phyloP scores from a whole-genome alignment of 768 basidiomycete genomes.

The Ramaria rubella region DNA sequence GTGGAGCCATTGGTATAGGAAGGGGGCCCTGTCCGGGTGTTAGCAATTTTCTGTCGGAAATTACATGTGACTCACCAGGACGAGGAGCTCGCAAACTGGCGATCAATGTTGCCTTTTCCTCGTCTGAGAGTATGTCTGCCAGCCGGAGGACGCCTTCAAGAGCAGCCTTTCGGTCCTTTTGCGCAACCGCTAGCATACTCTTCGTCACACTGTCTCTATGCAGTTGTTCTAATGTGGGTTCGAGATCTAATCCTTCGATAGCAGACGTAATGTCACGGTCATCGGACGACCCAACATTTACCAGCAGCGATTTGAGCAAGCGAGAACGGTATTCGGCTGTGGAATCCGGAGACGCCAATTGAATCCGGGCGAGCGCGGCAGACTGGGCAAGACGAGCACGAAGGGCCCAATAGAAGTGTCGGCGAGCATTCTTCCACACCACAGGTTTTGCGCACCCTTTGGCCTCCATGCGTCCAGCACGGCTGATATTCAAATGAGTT shows the following conservation, averaged over 20 bases:
- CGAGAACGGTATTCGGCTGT: conserved; percentile 59
- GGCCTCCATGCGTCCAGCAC: conserved; percentile 93
- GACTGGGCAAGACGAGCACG: conserved; percentile 76
- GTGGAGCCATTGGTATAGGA: conserved; percentile 5
- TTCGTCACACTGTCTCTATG: conserved; percentile 63
- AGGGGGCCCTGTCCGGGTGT: conserved; percentile 5
- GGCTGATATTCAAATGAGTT: conserved; percentile 39
- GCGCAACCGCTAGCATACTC: conserved; percentile 57
- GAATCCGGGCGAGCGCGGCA: conserved; percentile 53
- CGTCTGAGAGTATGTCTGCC: conserved; percentile 64
- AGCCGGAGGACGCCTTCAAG: conserved; percentile 68
- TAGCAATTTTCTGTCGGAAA: not conserved
- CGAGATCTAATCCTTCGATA: conserved; percentile 66
- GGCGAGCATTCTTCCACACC: conserved; percentile 83
- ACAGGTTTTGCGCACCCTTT: conserved; percentile 88
- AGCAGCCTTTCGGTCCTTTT: conserved; percentile 71
- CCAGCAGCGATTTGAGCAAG: conserved; percentile 53
- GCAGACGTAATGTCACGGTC: conserved; percentile 54
- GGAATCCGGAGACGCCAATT: conserved; percentile 66
- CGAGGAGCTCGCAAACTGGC: conserved; percentile 43
- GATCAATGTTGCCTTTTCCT: conserved; percentile 60
- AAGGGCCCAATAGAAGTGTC: conserved; percentile 91
- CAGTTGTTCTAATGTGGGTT: conserved; percentile 54
- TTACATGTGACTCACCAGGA: not conserved
- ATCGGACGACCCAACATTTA: conserved; percentile 44